Percentiles rank a stretch among this genome's conserved stretches.
phyloP scores from a whole-genome alignment of 2,329 filamentous ascomycete genomes.

The Colletotrichum falcatum region DNA sequence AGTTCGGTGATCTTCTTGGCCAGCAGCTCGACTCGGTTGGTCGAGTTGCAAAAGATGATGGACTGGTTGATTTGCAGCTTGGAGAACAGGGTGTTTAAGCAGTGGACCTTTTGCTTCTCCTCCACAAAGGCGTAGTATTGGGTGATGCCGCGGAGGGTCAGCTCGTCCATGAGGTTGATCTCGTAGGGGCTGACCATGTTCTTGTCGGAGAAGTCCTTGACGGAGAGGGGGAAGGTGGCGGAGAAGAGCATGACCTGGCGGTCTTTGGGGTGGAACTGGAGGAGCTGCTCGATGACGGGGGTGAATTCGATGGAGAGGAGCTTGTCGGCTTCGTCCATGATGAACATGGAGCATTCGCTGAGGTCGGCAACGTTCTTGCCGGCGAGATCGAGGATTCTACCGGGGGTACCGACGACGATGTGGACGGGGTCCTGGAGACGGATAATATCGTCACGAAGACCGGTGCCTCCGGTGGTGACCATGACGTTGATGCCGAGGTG shows the following conservation, averaged over 20 bases:
- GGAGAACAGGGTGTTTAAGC: conserved; percentile 97
- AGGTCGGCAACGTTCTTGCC: conserved; percentile 97
- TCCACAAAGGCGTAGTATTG: conserved; percentile 99
- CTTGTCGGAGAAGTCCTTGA: conserved; percentile 98
- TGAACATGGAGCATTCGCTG: conserved; percentile 95
- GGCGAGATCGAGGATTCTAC: conserved; percentile 94
- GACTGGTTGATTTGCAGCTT: conserved; percentile 99
- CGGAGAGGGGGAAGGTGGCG: conserved; percentile 95
- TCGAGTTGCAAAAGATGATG: conserved; percentile 99
- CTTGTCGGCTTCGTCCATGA: conserved; percentile 99
- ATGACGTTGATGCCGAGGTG: conserved; percentile 98
- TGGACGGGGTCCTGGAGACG: conserved; percentile 94
- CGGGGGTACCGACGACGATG: conserved; percentile 96
- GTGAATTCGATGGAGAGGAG: conserved; percentile 97
- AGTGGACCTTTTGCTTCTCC: conserved; percentile 99
- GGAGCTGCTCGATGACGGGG: conserved; percentile 93
- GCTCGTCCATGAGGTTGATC: conserved; percentile 99
- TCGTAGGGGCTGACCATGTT: conserved; percentile 97
- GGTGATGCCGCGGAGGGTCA: conserved; percentile 96
- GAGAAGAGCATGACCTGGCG: conserved; percentile 99
- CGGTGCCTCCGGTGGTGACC: conserved; percentile 98
- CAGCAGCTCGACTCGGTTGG: conserved; percentile 95
- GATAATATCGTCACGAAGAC: conserved; percentile 95
- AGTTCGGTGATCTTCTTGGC: conserved; percentile 99
- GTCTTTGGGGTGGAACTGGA: conserved; percentile 96